A percentile compares a stretch with the other conserved stretches of the same genome.
phyloP scores from a whole-genome alignment of 768 basidiomycete genomes.

The Multifurca ochricompacta region DNA sequence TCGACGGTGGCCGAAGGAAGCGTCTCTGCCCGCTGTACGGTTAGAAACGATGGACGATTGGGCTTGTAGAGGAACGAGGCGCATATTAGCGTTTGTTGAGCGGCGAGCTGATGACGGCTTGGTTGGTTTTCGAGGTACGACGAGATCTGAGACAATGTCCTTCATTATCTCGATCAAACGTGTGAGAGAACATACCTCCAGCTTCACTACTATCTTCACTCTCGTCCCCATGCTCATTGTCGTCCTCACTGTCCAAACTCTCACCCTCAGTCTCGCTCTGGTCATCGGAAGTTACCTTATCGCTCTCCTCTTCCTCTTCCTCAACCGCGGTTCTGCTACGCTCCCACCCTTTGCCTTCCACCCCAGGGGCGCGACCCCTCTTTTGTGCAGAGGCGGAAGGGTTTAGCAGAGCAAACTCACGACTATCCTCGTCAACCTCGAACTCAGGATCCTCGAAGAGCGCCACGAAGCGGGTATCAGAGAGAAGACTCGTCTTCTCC shows the following conservation, averaged over 20 bases:
- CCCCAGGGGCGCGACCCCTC: slow-evolving; percentile 14
- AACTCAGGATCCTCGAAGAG: slow-evolving; percentile 91
- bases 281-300: slow-evolving; percentile 44
- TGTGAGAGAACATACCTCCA: slow-evolving; percentile 26
- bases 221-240: background rate
- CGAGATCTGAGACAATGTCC: background rate
- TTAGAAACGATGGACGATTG: slow-evolving; percentile 26
- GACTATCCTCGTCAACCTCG: slow-evolving; percentile 78
- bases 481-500: slow-evolving; percentile 48
- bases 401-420: slow-evolving; percentile 90
- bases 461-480: slow-evolving; percentile 82
- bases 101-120: slow-evolving; percentile 16
- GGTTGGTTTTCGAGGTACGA: background rate
- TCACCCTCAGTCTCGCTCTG: slow-evolving; percentile 27
- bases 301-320: slow-evolving; percentile 74
- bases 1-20: slow-evolving; percentile 69
- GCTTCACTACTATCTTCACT: slow-evolving; percentile 42
- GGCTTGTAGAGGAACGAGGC: slow-evolving; percentile 59
- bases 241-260: background rate
- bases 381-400: slow-evolving; percentile 69
- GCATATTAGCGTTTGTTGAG: slow-evolving; percentile 47
- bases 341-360: slow-evolving; percentile 11
- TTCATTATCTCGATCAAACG: background rate
- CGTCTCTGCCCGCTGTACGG: slow-evolving; percentile 37
- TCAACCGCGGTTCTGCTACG: slow-evolving; percentile 24